Base-by-base conservation (phyloP, 176 grass and related monocot species). In the Luzula sylvatica region DNA sequence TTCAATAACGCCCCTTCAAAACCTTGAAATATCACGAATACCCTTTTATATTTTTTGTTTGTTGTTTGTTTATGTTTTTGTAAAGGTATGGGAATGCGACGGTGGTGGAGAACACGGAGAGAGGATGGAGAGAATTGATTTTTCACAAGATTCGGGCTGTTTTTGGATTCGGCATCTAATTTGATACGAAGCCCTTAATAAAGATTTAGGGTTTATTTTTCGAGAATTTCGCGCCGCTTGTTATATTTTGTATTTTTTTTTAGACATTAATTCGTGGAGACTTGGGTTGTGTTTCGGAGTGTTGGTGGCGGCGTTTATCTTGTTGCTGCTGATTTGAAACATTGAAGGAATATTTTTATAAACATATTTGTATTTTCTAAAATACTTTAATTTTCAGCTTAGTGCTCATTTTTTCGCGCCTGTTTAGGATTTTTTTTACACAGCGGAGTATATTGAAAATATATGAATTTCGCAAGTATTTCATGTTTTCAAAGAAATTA, bases 91-190 rank as follows among this genome's bases (percentile, higher is more conserved):
- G 92, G 7, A 98, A 98, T 67, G 73, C 85, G 13, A 87, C 92
- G 25, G 92, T 98, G 42, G 92, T 83, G 42, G 92, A 98, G 81
- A 98, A 98, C 75, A 98, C 92, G 0, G 78, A 90, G 65, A 86
- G 75, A 24, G 92, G 92, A 45, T 98, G 92, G 92, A 87, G 68
- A 56, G 85, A 98, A 26, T 73, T 87, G 38, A 98, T 98, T 61
- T 98, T 98, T 45, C 85, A 90, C 77, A 85, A 83, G 85, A 87
- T 98, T 61, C 81, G 92, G 1, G 81, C 71, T 38, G 68, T 98
- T 23, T 98, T 98, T 29, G 92, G 92, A 59, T 90, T 90, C n/a
- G 92, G 92, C 55, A 75, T 98, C 35, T 98, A 55, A 47, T 72
- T 52, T 38, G 55, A 43, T 14, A 1, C 3, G 38, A 32, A 40